Evolutionary conservation across 345 rosid species (phyloP).

Genomic region (Citrus inodora): DNA sequence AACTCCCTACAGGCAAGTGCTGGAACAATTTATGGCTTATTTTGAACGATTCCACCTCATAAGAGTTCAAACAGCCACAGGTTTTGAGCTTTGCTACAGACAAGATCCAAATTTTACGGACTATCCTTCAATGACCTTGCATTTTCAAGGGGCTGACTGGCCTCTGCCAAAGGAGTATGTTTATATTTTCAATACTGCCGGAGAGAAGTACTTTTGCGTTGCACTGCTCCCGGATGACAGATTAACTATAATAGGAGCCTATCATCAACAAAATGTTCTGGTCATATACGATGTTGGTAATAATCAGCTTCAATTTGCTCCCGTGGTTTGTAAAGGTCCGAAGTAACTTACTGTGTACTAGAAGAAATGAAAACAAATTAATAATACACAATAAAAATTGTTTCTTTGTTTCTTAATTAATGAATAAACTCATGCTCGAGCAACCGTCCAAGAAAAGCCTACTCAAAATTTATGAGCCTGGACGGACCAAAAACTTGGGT

Average conservation of each 20-base stretch:
- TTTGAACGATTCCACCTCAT: background rate
- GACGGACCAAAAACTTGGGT: no score
- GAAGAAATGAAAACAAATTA: no score
- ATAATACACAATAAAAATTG: no score
- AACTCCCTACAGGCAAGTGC: background rate
- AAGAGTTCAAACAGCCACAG: background rate
- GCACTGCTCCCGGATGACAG: fast-evolving
- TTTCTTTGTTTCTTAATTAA: no score
- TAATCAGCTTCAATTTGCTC: no score
- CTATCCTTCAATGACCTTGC: background rate
- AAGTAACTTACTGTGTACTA: no score
- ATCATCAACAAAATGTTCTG: background rate
- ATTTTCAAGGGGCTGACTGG: background rate
- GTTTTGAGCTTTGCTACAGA: background rate
- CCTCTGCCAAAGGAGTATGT: background rate
- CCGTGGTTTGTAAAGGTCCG: no score
- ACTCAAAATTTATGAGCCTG: no score
- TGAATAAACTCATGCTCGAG: no score
- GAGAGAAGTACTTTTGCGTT: background rate
- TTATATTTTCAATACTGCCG: background rate
- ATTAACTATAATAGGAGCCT: background rate
- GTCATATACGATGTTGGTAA: background rate
- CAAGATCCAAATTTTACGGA: background rate
- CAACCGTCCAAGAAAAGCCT: no score
- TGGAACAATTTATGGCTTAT: background rate